Evolutionary conservation across 768 basidiomycete genomes (phyloP).

Genomic region (Galerina sulciceps): DNA sequence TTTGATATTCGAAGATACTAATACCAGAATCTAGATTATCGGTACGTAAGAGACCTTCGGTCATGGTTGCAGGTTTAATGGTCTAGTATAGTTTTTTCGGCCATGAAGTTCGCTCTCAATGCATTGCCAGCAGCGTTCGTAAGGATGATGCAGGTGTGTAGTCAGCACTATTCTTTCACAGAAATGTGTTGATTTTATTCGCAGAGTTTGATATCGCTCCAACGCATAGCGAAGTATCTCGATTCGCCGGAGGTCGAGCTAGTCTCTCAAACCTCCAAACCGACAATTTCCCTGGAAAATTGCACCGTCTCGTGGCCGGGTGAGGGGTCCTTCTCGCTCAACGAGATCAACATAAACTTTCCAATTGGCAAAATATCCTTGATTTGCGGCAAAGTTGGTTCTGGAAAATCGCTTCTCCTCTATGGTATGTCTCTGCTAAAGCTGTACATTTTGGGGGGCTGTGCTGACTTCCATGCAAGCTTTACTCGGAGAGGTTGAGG

Average conservation of each 20-base stretch:
- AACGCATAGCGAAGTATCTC: slow-evolving; percentile 91
- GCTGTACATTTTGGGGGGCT: background rate
- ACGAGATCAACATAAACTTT: slow-evolving; percentile 81
- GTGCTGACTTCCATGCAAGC: background rate
- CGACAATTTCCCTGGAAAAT: slow-evolving; percentile 67
- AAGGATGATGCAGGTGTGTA: slow-evolving; percentile 64
- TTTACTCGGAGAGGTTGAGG: slow-evolving; percentile 85
- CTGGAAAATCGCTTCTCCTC: slow-evolving; percentile 87
- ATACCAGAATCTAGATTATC: background rate
- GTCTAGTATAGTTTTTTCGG: background rate
- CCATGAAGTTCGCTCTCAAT: background rate
- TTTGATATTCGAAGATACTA: background rate
- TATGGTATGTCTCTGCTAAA: slow-evolving; percentile 43
- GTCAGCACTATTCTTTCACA: background rate
- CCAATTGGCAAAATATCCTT: slow-evolving; percentile 79
- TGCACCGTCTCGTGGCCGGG: slow-evolving; percentile 72
- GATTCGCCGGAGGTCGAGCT: slow-evolving; percentile 65
- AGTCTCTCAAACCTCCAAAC: slow-evolving; percentile 39
- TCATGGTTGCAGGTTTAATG: background rate
- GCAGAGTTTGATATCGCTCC: slow-evolving; percentile 79
- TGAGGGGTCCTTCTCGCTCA: slow-evolving; percentile 79
- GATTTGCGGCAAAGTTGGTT: slow-evolving; percentile 87
- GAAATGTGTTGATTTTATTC: background rate
- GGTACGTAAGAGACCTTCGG: background rate
- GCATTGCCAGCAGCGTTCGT: background rate